Evolutionary conservation across 306 rosid genomes (phyloP), one percentile per base, ranked within the genome.

Genomic region (Cicer pinnatifidum): DNA sequence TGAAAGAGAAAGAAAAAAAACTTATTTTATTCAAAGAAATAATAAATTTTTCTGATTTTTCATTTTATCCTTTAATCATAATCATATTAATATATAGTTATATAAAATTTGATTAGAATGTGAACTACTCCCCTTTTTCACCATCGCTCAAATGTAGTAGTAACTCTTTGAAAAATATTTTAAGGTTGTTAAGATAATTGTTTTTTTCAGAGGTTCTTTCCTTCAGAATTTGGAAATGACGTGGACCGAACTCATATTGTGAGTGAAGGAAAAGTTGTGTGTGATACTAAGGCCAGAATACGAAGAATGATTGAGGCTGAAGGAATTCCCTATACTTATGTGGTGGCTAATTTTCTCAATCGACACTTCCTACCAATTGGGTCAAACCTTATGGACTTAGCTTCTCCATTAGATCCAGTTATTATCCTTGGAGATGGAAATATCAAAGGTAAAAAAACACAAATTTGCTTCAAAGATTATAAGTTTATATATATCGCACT

Each of bases 211-310:
- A 82, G 88, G 43, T 86, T 86, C 20, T n/a, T 86, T 8, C 85
- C 86, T 8, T 84, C 86, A 0, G 88, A 82, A 48, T 87, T 82
- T 66, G 83, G 88, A 33, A 16, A 13, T 7, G 82, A 84, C 45
- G 80, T 60, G 68, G 88, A 77, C n/a, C 9, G 65, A 4, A 58
- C 6, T 12, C 15, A 75, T 53, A 67, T 64, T 0, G 83, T 73
- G 20, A 83, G 69, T 5, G 83, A 77, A 9, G 90, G 81, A 10
- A 65, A 46, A 11, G 1, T 19, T 1, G 0, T 63, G 8, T 86
- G 81, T 17, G 76, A 52, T 2, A 9, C 3, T 0, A 86, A 86
- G 46, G 45, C 58, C 12, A 37, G 23, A 43, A 37, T 81, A 9
- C 70, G 90, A 3, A 67, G 83, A 73, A 65, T 44, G 43, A 69